Evolutionary conservation across 176 grass and related monocot species (phyloP).

Genomic region (Aegilops speltoides): DNA sequence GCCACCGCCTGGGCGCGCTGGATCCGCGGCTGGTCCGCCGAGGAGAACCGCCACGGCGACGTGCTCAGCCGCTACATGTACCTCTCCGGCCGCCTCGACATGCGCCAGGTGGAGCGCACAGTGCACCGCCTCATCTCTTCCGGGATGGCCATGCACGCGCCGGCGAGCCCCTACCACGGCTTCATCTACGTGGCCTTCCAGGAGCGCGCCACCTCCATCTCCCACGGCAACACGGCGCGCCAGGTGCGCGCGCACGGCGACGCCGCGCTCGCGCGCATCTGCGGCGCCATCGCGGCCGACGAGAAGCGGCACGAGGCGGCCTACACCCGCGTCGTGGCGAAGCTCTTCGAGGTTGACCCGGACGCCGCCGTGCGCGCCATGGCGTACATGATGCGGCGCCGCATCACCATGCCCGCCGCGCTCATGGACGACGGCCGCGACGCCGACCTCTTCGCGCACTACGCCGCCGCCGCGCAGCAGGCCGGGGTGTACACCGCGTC

Average conservation of each 20-base stretch:
- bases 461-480: conserved; percentile 45
- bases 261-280: conserved; percentile 49
- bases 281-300: conserved; percentile 67
- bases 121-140: conserved; percentile 66
- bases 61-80: conserved; percentile 81
- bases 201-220: conserved; percentile 75
- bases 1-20: conserved; percentile 68
- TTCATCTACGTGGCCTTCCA: conserved; percentile 88
- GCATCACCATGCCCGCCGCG: conserved; percentile 73
- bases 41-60: conserved; percentile 95
- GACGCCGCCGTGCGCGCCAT: conserved; percentile 60
- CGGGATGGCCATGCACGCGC: conserved; percentile 51
- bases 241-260: conserved; percentile 49
- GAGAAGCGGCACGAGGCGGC: conserved; percentile 90
- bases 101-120: conserved; percentile 72
- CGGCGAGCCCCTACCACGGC: conserved; percentile 54
- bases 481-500: conserved; percentile 50
- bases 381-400: conserved; percentile 81
- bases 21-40: conserved; percentile 76
- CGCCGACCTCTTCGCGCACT: conserved; percentile 57
- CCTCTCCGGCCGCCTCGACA: conserved; percentile 82
- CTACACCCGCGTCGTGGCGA: conserved; percentile 53
- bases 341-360: conserved; percentile 64
- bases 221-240: conserved; percentile 86
- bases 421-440: conserved; percentile 74